Evolutionary conservation across 1,284 basidiomycete genomes (phyloP), one percentile per base, ranked within the genome.

Genomic region (Mycena sp.): DNA sequence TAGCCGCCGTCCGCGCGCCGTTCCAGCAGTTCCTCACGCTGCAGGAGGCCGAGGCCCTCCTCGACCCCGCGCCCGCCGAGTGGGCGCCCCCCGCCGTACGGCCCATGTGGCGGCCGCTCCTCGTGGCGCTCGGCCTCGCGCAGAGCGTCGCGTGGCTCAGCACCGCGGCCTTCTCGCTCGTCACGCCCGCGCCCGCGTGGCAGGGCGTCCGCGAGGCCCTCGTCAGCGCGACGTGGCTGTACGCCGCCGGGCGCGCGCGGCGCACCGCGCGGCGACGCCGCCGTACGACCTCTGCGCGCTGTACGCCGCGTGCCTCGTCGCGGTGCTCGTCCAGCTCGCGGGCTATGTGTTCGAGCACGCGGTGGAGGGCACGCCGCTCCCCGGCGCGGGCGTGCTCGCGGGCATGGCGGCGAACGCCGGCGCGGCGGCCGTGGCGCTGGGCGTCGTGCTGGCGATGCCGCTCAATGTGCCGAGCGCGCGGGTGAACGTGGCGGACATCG

Each of bases 381-480:
- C 85, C 0, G 57, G 74, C 0, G n/a, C 69, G 2, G 21, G 71
- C 16, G 64, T 69, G 0, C 38, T 82, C 4, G 63, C 64, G 74
- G 30, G 54, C 59, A 1, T 82, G 32, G 69, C 71, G 16, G 69
- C 74, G 41, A 85, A 89, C 69, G 54, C 88, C 16, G 58, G 76
- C 6, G 79, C 75, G 0, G 67, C 84, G 12, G n/a, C 77, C 1
- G 65, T 74, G 0, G 65, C 85, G 17, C 65, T 89, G 25, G 54
- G 70, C 0, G 74, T 86, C 1, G 74, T 88, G n/a, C 64, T 87
- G 16, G 74, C 70, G 7, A 90, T 89, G 82, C 89, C 89, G 0
- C 67, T 91, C 26, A 83, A 72, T 1, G 71, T 87, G n/a, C 88
- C 89, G 1, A 55, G 57, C 45, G 14, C 17, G 0, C 29, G 43